Evolutionary conservation across 306 rosid genomes (phyloP).

Genomic region (Castanopsis chinensis): DNA sequence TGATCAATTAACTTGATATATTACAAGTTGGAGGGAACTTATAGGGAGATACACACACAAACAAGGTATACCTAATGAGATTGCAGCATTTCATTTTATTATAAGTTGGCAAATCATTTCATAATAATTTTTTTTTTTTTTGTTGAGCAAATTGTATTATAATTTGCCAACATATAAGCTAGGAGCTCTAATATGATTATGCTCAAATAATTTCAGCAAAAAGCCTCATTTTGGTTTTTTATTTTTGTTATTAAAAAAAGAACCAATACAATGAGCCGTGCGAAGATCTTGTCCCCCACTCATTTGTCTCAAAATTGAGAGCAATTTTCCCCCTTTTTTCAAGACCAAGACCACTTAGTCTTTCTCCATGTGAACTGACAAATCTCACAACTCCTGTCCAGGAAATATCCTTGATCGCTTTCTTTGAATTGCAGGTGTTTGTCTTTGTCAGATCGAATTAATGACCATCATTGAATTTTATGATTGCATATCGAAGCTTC

Average conservation of each 20-base stretch:
- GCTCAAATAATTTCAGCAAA: neutral
- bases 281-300: too few relatives aligned
- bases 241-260: too few relatives aligned
- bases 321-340: neutral
- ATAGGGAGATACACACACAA: too few relatives aligned
- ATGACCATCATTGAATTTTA: constrained; percentile 50
- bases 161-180: neutral
- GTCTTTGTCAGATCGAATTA: constrained; percentile 18
- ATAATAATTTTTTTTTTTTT: neutral
- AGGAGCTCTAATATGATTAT: neutral
- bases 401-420: constrained; percentile 11
- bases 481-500: too few relatives aligned
- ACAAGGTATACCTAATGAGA: too few relatives aligned
- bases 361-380: constrained; percentile 66
- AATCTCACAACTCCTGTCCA: constrained; percentile 20
- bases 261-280: too few relatives aligned
- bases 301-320: too few relatives aligned
- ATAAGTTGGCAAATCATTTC: neutral
- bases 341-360: constrained; percentile 91
- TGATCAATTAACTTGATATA: too few relatives aligned
- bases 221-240: neutral
- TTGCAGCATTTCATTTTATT: too few relatives aligned
- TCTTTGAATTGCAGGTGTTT: constrained; percentile 24
- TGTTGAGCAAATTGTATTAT: neutral
- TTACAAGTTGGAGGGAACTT: too few relatives aligned